phyloP scores from a whole-genome alignment of 164 flowering plant genomes.

The Vitis rupestris region DNA sequence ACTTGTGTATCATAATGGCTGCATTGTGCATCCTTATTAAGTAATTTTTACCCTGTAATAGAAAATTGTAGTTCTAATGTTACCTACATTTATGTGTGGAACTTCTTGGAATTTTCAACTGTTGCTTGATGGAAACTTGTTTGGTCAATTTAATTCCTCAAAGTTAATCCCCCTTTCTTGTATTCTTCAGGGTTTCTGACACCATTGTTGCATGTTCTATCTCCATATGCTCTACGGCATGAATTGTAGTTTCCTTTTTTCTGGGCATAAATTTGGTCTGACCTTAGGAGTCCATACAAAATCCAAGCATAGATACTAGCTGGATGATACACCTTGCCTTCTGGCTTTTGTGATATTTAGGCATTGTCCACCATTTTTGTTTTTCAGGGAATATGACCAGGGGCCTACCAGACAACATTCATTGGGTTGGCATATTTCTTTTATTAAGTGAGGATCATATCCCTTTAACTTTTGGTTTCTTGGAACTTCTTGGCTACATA shows the following conservation, averaged over 20 bases:
- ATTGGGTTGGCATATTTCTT: slow-evolving; percentile 86
- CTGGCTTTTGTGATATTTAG: no score
- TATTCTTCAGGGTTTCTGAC: background rate
- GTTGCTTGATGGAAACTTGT: background rate
- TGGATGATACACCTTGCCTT: no score
- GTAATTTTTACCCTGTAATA: background rate
- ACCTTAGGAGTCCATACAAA: no score
- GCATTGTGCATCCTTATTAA: no score
- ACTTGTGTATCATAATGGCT: no score
- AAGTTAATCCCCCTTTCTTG: background rate
- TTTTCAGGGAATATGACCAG: slow-evolving; percentile 52
- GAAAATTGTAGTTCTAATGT: background rate
- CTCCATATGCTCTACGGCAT: no score
- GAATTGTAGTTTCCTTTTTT: no score
- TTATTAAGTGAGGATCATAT: slow-evolving; percentile 54
- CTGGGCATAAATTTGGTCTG: no score
- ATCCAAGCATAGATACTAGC: no score
- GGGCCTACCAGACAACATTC: slow-evolving; percentile 44
- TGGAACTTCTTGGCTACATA: background rate
- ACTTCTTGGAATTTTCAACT: background rate
- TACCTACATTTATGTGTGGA: background rate
- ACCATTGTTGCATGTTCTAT: background rate
- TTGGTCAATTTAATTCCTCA: background rate
- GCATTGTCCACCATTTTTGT: slow-evolving; percentile 4
- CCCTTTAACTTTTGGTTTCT: background rate